Conservation (phyloP, 805 yeast genomes). For the Candida argentea region DNA sequence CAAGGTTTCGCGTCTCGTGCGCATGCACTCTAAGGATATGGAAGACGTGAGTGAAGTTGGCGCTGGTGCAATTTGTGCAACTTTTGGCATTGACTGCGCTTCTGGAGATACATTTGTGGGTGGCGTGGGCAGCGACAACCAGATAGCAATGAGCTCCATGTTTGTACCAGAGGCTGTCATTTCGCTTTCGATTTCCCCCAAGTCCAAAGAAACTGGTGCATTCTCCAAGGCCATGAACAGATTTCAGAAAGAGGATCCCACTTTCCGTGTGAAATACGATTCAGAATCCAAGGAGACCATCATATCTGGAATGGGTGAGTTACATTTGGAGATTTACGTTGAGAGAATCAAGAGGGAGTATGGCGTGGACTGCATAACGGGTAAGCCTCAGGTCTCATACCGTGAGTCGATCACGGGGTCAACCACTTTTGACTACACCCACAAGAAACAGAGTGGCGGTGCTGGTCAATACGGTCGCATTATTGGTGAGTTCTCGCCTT, state of each 20-base stretch:
- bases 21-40: slow-evolving; percentile 99
- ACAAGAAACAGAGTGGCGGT: slow-evolving; percentile 98
- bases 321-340: slow-evolving; percentile 93
- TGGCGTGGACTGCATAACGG: slow-evolving; percentile 89
- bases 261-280: slow-evolving; percentile 88
- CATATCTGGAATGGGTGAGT: slow-evolving; percentile 96
- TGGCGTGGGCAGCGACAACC: slow-evolving; percentile 54
- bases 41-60: slow-evolving; percentile 94
- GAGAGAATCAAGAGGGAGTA: slow-evolving; percentile 98
- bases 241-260: slow-evolving; percentile 98
- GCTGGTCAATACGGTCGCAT: slow-evolving; percentile 99
- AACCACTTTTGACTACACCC: slow-evolving; percentile 82
- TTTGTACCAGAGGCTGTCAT: slow-evolving; percentile 98
- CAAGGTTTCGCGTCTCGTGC: slow-evolving; percentile 79
- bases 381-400: slow-evolving; percentile 96
- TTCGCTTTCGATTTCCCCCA: slow-evolving; percentile 83
- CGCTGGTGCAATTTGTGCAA: slow-evolving; percentile 98
- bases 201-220: slow-evolving; percentile 72
- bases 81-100: slow-evolving; percentile 97
- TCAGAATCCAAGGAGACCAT: slow-evolving; percentile 88
- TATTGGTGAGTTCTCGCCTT: slow-evolving; percentile 66
- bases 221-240: slow-evolving; percentile 95
- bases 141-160: slow-evolving; percentile 94
- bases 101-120: slow-evolving; percentile 97
- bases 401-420: slow-evolving; percentile 79